Percentiles rank a stretch among this genome's conserved stretches.
phyloP scores from a whole-genome alignment of 306 rosid species.

The Fragaria iinumae region DNA sequence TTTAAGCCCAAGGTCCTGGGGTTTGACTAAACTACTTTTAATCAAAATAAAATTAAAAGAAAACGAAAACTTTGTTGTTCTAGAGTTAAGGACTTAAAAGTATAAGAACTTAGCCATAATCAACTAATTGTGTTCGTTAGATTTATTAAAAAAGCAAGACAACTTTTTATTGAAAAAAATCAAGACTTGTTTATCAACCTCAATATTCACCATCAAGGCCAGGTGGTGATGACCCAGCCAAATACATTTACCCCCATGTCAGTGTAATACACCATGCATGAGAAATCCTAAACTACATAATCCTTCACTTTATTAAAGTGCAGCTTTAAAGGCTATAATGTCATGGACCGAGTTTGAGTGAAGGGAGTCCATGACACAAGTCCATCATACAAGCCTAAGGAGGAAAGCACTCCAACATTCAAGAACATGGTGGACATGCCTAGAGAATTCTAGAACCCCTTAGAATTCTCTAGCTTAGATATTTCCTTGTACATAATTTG shows the following conservation, averaged over 20 bases:
- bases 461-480: no score
- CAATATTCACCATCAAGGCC: not conserved
- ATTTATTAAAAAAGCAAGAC: not conserved
- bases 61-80: not conserved
- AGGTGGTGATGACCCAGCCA: not conserved
- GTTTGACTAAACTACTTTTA: not conserved
- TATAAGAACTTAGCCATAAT: not conserved
- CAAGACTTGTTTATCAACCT: not conserved
- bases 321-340: not conserved
- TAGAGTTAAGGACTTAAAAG: not conserved
- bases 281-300: not conserved
- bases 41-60: not conserved
- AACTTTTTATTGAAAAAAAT: not conserved
- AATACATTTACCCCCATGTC: not conserved
- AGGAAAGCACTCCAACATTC: no score
- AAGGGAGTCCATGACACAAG: no score
- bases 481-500: no score
- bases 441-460: no score
- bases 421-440: no score
- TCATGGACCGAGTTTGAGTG: no score
- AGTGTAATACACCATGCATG: not conserved
- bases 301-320: not conserved
- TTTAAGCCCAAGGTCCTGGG: not conserved
- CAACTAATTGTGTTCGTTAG: conserved; percentile 8
- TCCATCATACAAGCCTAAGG: no score